Conservation (phyloP, 768 basidiomycete genomes). For the Tephrocybe sp. region DNA sequence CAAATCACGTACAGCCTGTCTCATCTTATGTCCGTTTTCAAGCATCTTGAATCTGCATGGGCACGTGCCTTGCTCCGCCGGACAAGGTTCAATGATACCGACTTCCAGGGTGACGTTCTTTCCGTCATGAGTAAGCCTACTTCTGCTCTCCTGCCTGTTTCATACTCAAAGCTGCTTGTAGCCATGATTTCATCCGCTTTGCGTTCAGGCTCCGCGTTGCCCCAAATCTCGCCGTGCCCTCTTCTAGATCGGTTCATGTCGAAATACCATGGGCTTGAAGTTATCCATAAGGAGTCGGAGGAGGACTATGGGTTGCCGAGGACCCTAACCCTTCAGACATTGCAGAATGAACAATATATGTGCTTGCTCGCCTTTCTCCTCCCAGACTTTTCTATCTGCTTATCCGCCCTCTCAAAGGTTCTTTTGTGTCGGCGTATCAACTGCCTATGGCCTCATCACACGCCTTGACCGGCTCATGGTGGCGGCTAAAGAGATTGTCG, state of each 20-base stretch:
- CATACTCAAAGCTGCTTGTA: slow-evolving; percentile 21
- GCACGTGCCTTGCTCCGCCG: slow-evolving; percentile 71
- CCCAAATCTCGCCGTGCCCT: slow-evolving; percentile 85
- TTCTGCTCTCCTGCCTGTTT: not conserved
- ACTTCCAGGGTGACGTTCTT: slow-evolving; percentile 83
- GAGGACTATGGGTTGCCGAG: slow-evolving; percentile 75
- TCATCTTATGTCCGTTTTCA: slow-evolving; percentile 71
- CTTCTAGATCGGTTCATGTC: slow-evolving; percentile 49
- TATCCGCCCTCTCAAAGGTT: slow-evolving; percentile 46
- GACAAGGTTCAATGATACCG: slow-evolving; percentile 72
- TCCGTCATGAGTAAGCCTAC: slow-evolving; percentile 71
- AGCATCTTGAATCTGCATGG: slow-evolving; percentile 77
- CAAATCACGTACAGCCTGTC: slow-evolving; percentile 70
- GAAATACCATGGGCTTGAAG: slow-evolving; percentile 57
- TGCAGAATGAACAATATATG: slow-evolving; percentile 80
- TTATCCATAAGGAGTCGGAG: slow-evolving; percentile 70
- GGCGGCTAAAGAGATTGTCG: slow-evolving; percentile 82
- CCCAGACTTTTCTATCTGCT: not conserved
- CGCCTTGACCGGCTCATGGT: slow-evolving; percentile 78
- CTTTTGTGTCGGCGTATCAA: slow-evolving; percentile 75
- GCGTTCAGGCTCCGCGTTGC: slow-evolving; percentile 71
- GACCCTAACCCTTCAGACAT: slow-evolving; percentile 67
- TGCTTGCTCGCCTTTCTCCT: slow-evolving; percentile 37
- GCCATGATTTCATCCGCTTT: slow-evolving; percentile 79
- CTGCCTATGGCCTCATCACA: slow-evolving; percentile 65